These are phyloP conservation scores for Scheffersomyces titani DNA, from an alignment of 1,139 yeast genomes.

Conservation along the genomic window DNA sequence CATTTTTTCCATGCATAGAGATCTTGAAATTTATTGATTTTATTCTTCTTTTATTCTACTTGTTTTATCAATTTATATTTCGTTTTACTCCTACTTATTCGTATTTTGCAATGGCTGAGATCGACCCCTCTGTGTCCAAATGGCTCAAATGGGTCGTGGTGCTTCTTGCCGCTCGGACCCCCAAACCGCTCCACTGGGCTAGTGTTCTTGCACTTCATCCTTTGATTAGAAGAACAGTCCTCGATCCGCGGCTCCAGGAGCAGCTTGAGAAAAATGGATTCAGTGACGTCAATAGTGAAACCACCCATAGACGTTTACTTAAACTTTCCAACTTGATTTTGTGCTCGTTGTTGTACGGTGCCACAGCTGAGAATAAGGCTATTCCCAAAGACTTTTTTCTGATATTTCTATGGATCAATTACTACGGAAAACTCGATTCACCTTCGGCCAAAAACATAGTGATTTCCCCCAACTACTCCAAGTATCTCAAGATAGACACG, in stretches of 20 bases:
- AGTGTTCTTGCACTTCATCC: constrained; percentile 38
- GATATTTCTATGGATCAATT: constrained; percentile 36
- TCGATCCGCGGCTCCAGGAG: constrained; percentile 45
- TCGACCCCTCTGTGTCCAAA: constrained; percentile 17
- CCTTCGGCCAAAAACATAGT: constrained; percentile 33
- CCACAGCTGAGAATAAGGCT: constrained; percentile 25
- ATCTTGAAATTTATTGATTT: neutral
- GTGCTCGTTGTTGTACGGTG: constrained; percentile 31
- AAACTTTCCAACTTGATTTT: constrained; percentile 31
- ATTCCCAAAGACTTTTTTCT: constrained; percentile 44
- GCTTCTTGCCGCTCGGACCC: constrained; percentile 25
- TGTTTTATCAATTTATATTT: too few species aligned
- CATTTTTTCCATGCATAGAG: neutral
- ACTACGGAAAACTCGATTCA: constrained; percentile 36
- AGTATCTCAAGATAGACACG: constrained; percentile 26
- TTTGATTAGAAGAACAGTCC: constrained; percentile 17
- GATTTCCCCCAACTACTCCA: constrained; percentile 26
- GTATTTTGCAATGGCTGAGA: neutral
- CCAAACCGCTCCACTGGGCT: constrained; percentile 32
- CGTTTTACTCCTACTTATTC: neutral
- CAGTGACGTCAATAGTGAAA: neutral
- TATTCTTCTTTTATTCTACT: neutral
- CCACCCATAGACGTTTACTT: neutral
- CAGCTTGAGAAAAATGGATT: constrained; percentile 44
- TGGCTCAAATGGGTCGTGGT: constrained; percentile 36